Evolutionary conservation across 495 filamentous ascomycete genomes (phyloP).

Genomic region (Penicillium angulare): DNA sequence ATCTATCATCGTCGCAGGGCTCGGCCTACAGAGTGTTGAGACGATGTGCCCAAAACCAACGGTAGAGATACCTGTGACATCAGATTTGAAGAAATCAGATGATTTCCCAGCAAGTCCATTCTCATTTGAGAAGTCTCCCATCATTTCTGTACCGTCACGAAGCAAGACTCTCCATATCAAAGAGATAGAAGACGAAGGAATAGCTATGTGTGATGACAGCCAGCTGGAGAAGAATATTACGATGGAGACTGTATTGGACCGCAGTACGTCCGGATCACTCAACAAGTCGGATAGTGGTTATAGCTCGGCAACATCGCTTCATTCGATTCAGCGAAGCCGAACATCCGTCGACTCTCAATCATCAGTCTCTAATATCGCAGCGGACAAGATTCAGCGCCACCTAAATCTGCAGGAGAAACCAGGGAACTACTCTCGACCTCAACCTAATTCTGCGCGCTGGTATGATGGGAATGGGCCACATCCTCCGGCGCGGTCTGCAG

Average conservation of each 20-base stretch:
- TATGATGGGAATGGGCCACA: constrained; percentile 16
- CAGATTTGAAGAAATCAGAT: constrained; percentile 18
- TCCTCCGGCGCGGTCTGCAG: not conserved
- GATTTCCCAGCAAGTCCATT: constrained; percentile 37
- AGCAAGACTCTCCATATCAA: constrained; percentile 6
- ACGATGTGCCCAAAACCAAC: constrained; percentile 7
- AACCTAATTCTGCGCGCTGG: constrained; percentile 19
- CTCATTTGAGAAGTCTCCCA: constrained; percentile 40
- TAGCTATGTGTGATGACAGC: constrained; percentile 24
- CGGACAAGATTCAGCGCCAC: constrained; percentile 17
- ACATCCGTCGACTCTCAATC: constrained; percentile 32
- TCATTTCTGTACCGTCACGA: constrained; percentile 5
- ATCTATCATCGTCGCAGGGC: constrained; percentile 6
- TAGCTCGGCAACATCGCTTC: constrained; percentile 37
- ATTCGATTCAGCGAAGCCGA: constrained; percentile 26
- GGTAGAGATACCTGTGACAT: constrained; percentile 19
- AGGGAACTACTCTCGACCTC: constrained; percentile 17
- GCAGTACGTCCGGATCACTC: constrained; percentile 25
- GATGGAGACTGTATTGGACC: constrained; percentile 6
- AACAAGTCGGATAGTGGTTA: constrained; percentile 45
- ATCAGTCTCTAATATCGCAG: constrained; percentile 9
- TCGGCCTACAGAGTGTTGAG: constrained; percentile 14
- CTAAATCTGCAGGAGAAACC: constrained; percentile 19
- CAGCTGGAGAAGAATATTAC: constrained; percentile 12
- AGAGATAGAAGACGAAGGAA: constrained; percentile 32